These are phyloP conservation scores for Moesziomyces parantarcticus DNA, from an alignment of 1,284 basidiomycete species.

Conservation along the genomic window DNA sequence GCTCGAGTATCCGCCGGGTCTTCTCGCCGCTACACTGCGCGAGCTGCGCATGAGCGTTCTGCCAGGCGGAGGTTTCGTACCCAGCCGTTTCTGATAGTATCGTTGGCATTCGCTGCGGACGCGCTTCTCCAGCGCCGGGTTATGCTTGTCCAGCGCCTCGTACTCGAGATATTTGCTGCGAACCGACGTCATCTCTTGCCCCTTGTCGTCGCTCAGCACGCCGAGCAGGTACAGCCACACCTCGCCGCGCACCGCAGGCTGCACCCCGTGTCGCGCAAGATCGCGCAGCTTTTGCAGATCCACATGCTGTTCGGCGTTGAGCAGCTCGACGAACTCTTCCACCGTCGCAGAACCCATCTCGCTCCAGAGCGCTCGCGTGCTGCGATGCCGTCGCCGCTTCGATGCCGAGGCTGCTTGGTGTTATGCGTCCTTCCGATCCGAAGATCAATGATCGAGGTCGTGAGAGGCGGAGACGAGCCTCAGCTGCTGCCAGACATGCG, in stretches of 20 bases:
- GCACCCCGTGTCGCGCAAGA: constrained; percentile 63
- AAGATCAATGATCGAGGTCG: too few species aligned
- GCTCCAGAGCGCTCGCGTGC: background rate
- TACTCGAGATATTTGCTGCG: constrained; percentile 64
- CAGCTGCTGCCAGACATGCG: too few species aligned
- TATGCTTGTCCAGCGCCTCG: constrained; percentile 62
- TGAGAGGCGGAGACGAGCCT: too few species aligned
- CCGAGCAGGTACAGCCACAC: constrained; percentile 67
- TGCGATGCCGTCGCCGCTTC: background rate
- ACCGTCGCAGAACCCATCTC: constrained; percentile 57
- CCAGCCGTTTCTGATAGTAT: constrained; percentile 62
- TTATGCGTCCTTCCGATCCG: too few species aligned
- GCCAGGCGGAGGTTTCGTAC: constrained; percentile 37
- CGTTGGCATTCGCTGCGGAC: constrained; percentile 60
- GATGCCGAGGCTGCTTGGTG: too few species aligned
- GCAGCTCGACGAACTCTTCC: constrained; percentile 62
- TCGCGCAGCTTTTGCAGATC: constrained; percentile 63
- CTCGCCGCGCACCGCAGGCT: constrained; percentile 63
- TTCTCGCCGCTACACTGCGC: constrained; percentile 21
- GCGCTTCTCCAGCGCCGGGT: constrained; percentile 59
- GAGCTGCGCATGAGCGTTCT: constrained; percentile 42
- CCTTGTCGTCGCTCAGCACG: constrained; percentile 65
- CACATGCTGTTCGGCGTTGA: constrained; percentile 64
- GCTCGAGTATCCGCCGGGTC: constrained; percentile 29
- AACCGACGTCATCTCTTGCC: constrained; percentile 66